Base-by-base conservation (phyloP, 2,329 filamentous ascomycete genomes). In the Pestalotiopsis fici region DNA sequence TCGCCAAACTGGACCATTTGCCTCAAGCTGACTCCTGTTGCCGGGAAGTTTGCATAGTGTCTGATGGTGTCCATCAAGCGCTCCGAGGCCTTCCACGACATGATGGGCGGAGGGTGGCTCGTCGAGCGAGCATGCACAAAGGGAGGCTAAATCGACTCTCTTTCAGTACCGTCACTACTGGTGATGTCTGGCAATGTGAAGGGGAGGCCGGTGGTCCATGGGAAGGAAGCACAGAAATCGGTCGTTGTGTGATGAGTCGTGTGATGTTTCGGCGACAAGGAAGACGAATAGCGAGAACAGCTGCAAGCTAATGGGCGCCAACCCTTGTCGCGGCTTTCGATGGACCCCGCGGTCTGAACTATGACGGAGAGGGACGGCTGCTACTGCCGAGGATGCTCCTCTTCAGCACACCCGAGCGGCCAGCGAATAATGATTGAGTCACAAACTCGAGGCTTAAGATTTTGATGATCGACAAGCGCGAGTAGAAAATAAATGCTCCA, bases 1-100 rank as follows among this genome's bases (percentile, higher is more conserved):
- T 97, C 94, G 78, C 95, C 95, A 80, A 98, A 98, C 81, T 98
- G 95, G 68, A 98, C 95, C 96, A 99, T 99, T 87, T 99, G 96
- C 80, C 96, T 90, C 81, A 99, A 87, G 79, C 95, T 98, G 75
- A 97, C 93, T 76, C 96, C 96, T 15, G 96, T 99, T 69, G 96
- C 96, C 72, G 96, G 96, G 82, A 98, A 99, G 82, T 90, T 94
- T 80, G 94, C 93, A 88, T 98, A 98, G 83, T 98, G 94, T 82
- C 92, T 90, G 91, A 98, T 98, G 85, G 93, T 97, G 75, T 96
- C 92, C 93, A 97, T 96, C 90, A 98, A 83, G 83, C 89, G 88
- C 81, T 95, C 92, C 71, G 93, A 92, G 79, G 91, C 92, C 85
- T 91, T 97, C 95, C 95, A 98, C 86, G 93, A 93, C 95, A 98